Evolutionary conservation across 192 early-diverging fungal species (phyloP).

Genomic region (Jimgerdemannia lactiflua): DNA sequence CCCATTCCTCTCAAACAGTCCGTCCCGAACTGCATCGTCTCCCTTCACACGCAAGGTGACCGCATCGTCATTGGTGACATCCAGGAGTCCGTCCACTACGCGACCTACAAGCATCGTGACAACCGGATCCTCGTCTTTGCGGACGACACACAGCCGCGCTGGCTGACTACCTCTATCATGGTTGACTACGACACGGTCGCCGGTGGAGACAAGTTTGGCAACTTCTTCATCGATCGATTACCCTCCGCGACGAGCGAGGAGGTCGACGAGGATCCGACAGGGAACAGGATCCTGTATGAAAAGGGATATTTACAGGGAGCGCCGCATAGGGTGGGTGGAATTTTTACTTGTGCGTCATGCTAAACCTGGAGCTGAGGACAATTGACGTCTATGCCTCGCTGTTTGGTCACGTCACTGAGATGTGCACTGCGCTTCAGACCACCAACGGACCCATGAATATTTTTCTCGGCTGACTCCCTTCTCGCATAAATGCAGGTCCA

Average conservation of each 20-base stretch:
- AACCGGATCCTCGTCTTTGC: conserved; percentile 90
- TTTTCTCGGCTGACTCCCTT: not conserved
- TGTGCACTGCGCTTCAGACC: too few relatives aligned
- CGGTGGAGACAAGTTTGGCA: conserved; percentile 97
- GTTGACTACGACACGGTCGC: conserved; percentile 93
- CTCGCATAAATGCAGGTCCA: conserved; percentile 43
- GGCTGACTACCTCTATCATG: conserved; percentile 76
- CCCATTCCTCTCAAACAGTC: conserved; percentile 20
- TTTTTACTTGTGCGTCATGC: not conserved
- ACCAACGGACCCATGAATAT: too few relatives aligned
- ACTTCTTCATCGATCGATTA: conserved; percentile 77
- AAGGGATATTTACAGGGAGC: conserved; percentile 82
- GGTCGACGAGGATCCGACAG: conserved; percentile 87
- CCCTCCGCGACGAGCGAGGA: conserved; percentile 60
- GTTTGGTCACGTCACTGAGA: not conserved
- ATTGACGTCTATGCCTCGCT: not conserved
- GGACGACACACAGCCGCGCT: conserved; percentile 89
- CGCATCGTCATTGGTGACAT: conserved; percentile 86
- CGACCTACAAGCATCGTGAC: conserved; percentile 63
- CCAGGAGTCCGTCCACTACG: conserved; percentile 85
- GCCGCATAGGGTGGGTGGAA: conserved; percentile 67
- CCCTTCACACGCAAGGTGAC: conserved; percentile 74
- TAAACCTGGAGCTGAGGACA: not conserved
- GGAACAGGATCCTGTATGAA: conserved; percentile 77
- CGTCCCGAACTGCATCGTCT: conserved; percentile 73